These are phyloP conservation scores for Tetrapisispora fleetii DNA, from an alignment of 805 yeast species.

Conservation along the genomic window DNA sequence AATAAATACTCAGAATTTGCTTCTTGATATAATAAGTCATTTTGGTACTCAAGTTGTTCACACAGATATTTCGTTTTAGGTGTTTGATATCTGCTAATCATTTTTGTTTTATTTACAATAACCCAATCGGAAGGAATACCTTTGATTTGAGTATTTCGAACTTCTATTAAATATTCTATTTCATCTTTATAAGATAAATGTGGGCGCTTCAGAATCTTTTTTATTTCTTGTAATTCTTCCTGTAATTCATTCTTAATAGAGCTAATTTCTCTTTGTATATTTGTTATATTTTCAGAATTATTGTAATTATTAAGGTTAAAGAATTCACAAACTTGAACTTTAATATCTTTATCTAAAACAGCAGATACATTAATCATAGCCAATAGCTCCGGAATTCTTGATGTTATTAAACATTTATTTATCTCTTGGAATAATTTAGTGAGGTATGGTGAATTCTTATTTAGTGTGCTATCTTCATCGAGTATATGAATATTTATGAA, in stretches of 20 bases:
- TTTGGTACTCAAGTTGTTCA: slow-evolving; percentile 47
- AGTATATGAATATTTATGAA: slow-evolving; percentile 23
- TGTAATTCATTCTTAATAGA: slow-evolving; percentile 39
- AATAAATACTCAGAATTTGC: slow-evolving; percentile 20
- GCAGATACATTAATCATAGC: slow-evolving; percentile 46
- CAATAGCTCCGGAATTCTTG: slow-evolving; percentile 31
- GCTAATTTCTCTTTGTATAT: slow-evolving; percentile 32
- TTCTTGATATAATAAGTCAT: slow-evolving; percentile 35
- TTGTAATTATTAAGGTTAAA: slow-evolving; percentile 32
- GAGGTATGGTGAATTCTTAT: slow-evolving; percentile 29
- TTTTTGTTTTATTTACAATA: slow-evolving; percentile 57
- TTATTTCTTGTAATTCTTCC: slow-evolving; percentile 41
- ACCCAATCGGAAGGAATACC: slow-evolving; percentile 68
- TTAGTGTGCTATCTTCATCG: slow-evolving; percentile 8
- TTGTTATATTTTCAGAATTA: slow-evolving; percentile 33
- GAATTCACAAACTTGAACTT: slow-evolving; percentile 37
- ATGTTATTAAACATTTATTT: slow-evolving; percentile 24
- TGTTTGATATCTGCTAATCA: slow-evolving; percentile 64
- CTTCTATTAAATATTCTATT: slow-evolving; percentile 69
- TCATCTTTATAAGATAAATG: slow-evolving; percentile 47
- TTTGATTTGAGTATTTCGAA: slow-evolving; percentile 48
- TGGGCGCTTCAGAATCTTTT: slow-evolving; percentile 43
- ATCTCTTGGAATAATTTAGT: slow-evolving; percentile 32
- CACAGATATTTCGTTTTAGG: slow-evolving; percentile 45
- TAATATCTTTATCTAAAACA: slow-evolving; percentile 38